Evolutionary conservation across 2,329 filamentous ascomycete genomes (phyloP).

Genomic region (Monilinia aucupariae): DNA sequence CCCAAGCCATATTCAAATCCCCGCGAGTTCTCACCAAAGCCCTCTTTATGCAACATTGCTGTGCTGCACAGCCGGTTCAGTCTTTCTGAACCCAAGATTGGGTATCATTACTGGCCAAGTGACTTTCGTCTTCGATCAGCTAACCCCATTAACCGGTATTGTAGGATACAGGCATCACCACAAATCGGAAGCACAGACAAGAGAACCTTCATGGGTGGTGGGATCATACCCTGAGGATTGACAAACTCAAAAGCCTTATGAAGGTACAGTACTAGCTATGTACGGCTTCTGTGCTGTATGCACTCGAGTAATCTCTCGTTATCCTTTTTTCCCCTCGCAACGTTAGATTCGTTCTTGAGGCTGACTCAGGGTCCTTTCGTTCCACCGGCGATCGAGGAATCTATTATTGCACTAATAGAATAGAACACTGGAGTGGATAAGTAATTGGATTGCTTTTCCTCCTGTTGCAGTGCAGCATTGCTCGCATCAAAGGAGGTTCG

Average conservation of each 20-base stretch:
- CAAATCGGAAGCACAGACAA: slow-evolving; percentile 4
- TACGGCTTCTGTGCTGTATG: neutral
- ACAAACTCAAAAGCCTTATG: neutral
- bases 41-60: neutral
- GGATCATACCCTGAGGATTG: neutral
- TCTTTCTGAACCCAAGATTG: neutral
- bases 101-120: neutral
- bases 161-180: neutral
- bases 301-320: neutral
- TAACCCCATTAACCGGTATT: neutral
- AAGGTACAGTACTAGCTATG: neutral
- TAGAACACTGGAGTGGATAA: neutral
- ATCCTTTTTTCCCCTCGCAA: neutral
- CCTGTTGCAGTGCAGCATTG: neutral
- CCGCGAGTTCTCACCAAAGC: neutral
- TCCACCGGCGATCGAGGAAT: neutral
- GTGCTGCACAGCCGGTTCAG: too few relatives aligned
- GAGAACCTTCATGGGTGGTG: neutral
- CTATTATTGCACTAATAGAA: neutral
- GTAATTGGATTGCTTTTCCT: neutral
- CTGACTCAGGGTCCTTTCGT: neutral
- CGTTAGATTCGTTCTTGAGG: neutral
- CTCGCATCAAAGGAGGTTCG: neutral
- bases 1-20: neutral
- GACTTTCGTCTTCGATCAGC: neutral